Evolutionary conservation across 257 asterid genomes (phyloP).

Genomic region (Nicotiana knightiana): DNA sequence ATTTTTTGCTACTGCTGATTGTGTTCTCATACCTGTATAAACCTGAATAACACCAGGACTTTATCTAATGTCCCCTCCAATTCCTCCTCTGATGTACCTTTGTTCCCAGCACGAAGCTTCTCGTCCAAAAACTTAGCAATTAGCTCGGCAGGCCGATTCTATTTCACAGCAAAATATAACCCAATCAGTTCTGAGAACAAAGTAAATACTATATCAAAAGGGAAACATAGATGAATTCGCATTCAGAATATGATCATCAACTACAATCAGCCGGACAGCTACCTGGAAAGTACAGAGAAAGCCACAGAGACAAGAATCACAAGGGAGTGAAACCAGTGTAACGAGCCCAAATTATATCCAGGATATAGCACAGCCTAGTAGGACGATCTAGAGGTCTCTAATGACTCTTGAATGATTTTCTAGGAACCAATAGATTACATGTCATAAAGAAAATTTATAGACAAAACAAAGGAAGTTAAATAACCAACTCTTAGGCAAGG

Average conservation of each 20-base stretch:
- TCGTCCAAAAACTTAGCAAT: slow-evolving; percentile 96
- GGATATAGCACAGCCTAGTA: not conserved
- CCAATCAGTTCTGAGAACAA: not conserved
- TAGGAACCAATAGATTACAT: not conserved
- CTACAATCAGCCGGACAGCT: not conserved
- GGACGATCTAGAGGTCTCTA: not conserved
- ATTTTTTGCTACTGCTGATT: not conserved
- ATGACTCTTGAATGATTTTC: not conserved
- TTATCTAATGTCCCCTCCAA: slow-evolving; percentile 94
- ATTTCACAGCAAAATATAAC: slow-evolving; percentile 13
- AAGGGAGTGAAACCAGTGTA: not conserved
- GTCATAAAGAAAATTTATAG: not conserved
- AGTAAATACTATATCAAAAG: not conserved
- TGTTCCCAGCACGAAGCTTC: slow-evolving; percentile 97
- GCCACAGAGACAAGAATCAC: not conserved
- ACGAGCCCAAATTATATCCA: not conserved
- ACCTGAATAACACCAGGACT: slow-evolving; percentile 93
- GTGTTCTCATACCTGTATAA: slow-evolving; percentile 64
- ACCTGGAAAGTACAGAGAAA: not conserved
- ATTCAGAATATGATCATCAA: not conserved
- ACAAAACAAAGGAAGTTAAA: not conserved
- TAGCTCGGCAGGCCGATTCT: slow-evolving; percentile 98
- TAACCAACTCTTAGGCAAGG: not conserved
- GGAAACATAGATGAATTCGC: not conserved
- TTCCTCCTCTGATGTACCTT: slow-evolving; percentile 99